Evolutionary conservation across 441 rosid genomes (phyloP).

Genomic region (Pelargonium exstipulatum): DNA sequence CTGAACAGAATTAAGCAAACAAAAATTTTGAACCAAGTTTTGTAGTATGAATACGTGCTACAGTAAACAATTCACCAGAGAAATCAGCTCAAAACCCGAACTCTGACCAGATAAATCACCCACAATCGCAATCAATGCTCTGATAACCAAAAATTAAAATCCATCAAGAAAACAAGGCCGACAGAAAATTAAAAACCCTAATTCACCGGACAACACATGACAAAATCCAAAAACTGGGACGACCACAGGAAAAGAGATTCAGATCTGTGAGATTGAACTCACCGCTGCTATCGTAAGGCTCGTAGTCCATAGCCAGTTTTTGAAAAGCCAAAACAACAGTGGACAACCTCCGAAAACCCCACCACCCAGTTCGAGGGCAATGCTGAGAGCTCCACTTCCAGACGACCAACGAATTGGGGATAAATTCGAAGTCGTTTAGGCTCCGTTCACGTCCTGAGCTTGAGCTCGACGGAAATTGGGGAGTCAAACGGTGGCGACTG

Average conservation of each 20-base stretch:
- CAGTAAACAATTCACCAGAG: neutral
- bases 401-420: neutral
- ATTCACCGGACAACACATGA: neutral
- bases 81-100: neutral
- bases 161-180: neutral
- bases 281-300: slow-evolving; percentile 81
- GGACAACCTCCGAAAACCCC: no score
- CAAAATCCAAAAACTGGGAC: slow-evolving; percentile 13
- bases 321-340: neutral
- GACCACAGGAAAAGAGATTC: neutral
- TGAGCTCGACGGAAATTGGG: neutral
- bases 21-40: neutral
- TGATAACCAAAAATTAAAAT: neutral
- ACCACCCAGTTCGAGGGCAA: neutral
- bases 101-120: neutral
- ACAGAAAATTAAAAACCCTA: neutral
- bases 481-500: neutral
- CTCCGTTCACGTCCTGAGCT: no score
- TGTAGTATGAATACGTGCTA: neutral
- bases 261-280: slow-evolving; percentile 29
- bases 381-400: neutral
- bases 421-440: neutral
- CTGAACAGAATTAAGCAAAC: neutral
- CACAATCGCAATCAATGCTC: neutral
- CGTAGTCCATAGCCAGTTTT: slow-evolving; percentile 51